A percentile compares a stretch with the other conserved stretches of the same genome.
These are phyloP conservation scores for Phlebopus sp. DNA, from an alignment of 1,284 basidiomycete genomes.

Conservation along the genomic window DNA sequence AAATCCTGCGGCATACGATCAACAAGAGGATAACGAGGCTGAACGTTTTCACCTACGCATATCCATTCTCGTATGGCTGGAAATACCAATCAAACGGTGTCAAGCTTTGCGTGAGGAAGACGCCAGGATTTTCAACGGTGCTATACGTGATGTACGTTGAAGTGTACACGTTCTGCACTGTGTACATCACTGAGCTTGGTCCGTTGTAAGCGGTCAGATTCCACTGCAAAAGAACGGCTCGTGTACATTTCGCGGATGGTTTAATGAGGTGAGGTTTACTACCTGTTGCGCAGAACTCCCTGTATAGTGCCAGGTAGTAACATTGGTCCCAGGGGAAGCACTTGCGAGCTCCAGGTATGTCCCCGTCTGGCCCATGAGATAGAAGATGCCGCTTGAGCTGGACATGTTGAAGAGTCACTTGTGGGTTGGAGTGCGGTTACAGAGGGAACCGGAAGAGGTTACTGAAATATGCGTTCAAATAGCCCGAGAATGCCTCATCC, in stretches of 20 bases:
- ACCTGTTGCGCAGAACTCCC: background rate
- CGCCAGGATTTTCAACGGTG: background rate
- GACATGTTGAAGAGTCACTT: background rate
- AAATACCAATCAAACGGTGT: background rate
- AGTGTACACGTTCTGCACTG: background rate
- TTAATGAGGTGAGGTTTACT: background rate
- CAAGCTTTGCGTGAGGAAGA: background rate
- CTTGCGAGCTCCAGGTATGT: background rate
- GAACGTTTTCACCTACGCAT: background rate
- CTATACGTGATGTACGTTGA: background rate
- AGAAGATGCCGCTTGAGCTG: background rate
- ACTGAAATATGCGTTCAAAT: background rate
- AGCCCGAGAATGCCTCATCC: background rate
- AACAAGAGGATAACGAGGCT: background rate
- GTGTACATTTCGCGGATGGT: background rate
- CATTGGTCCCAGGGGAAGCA: background rate
- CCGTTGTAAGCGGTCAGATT: background rate
- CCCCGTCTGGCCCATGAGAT: background rate
- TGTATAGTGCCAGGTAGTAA: background rate
- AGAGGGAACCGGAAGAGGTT: background rate
- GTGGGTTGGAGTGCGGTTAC: background rate
- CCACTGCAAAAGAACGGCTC: background rate
- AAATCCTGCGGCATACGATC: background rate
- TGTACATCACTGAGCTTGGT: background rate
- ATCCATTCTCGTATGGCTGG: background rate